These are phyloP conservation scores for Gnaphalium uliginosum DNA, from an alignment of 129 eudicot genomes.

Conservation along the genomic window DNA sequence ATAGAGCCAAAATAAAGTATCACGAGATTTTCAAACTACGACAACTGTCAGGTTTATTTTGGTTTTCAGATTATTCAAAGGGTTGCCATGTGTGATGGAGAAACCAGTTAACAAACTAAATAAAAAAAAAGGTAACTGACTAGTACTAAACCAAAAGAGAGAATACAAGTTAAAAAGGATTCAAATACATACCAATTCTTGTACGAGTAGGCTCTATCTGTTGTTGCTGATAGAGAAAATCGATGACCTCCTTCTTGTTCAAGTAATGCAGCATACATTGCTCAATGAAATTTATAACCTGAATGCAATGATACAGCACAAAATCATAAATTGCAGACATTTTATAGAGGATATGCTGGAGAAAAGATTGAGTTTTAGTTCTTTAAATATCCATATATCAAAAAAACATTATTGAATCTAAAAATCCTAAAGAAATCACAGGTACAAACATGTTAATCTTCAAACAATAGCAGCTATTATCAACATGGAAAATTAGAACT, in stretches of 20 bases:
- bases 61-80: not conserved
- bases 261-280: constrained; percentile 59
- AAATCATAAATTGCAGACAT: not conserved
- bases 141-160: not conserved
- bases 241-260: constrained; percentile 56
- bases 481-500: not conserved
- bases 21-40: not conserved
- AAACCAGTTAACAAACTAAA: not conserved
- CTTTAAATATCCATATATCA: not conserved
- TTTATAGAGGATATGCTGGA: not conserved
- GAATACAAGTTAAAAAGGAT: not conserved
- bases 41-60: not conserved
- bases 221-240: constrained; percentile 42
- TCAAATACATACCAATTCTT: constrained; percentile 45
- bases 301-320: constrained; percentile 10
- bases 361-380: not conserved
- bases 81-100: not conserved
- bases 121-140: not conserved
- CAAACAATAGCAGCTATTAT: not conserved
- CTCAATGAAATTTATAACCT: constrained; percentile 75
- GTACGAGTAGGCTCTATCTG: constrained; percentile 59
- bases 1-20: not conserved
- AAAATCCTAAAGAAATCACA: not conserved
- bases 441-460: not conserved
- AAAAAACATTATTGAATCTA: not conserved